Evolutionary conservation across 2,329 filamentous ascomycete species (phyloP), one percentile per base, ranked within the genome.

Genomic region (Penicillium expansum): DNA sequence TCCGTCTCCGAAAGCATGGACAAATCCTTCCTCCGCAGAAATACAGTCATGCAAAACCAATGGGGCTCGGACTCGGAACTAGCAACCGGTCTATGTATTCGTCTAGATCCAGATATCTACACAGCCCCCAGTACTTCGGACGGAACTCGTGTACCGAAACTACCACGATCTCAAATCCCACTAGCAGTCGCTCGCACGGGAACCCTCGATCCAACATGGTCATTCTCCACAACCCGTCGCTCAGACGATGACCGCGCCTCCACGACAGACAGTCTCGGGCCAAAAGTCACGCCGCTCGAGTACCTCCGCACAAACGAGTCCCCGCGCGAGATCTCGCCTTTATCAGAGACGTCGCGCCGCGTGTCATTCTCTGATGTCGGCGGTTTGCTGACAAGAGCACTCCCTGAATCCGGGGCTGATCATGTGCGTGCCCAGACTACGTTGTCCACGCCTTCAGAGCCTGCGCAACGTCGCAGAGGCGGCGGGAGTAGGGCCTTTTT

Each of bases 51-150:
- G 43, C 76, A 86, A 58, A 83, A 84, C 48, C 85, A 90, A 55
- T 93, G 90, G 87, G 92, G 91, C 42, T 96, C 91, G 65, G 93
- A 97, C 66, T 92, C 95, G 69, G 91, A 97, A 70, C 83, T 97
- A 1, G 91, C 95, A 5, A 82, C 89, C 49, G 90, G 87, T 58
- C 68, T 96, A 4, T 92, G 93, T 8, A 84, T 93, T 38, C 84
- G 88, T 13, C 81, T 86, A 32, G 78, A 80, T 14, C 76, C 82
- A 5, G 79, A 82, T 16, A 70, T 86, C 48, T 70, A 77, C 41
- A 76, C 77, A 10, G 62, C 67, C 16, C 11, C 71, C 76, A 61
- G 69, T 73, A 38, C 73, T 74, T 49, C 39, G 14, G 41, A 44
- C 13, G 48, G 27, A 24, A 18, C 49, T 4, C 49, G 20, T 35